Percentiles rank a stretch among this genome's conserved stretches.
These are phyloP conservation scores for Rossbeevera mucosa DNA, from an alignment of 768 basidiomycete genomes.

Conservation along the genomic window DNA sequence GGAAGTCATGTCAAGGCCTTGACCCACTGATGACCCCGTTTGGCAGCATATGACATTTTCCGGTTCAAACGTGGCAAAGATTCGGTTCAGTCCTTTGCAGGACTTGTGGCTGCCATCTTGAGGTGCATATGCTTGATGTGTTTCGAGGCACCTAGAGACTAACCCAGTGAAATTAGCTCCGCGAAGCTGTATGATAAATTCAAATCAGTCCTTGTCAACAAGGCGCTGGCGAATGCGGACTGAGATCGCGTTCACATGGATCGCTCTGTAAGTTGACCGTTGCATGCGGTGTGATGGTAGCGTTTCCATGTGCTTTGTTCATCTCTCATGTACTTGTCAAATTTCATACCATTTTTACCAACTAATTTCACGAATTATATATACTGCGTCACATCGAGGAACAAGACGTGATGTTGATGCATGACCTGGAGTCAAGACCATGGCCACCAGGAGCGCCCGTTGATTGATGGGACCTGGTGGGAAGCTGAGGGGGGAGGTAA, in stretches of 20 bases:
- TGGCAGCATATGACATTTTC: slow-evolving; percentile 76
- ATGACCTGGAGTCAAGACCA: slow-evolving; percentile 2
- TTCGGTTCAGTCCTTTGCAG: slow-evolving; percentile 58
- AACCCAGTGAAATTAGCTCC: slow-evolving; percentile 41
- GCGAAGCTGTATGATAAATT: slow-evolving; percentile 74
- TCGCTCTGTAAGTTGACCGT: background rate
- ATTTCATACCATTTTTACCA: slow-evolving; percentile 4
- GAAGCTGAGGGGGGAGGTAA: slow-evolving; percentile 6
- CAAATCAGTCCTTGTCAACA: slow-evolving; percentile 57
- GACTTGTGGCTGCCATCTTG: slow-evolving; percentile 65
- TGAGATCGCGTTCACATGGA: slow-evolving; percentile 10
- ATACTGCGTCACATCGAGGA: slow-evolving; percentile 8
- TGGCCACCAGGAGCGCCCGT: slow-evolving; percentile 22
- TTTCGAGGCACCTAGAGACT: background rate
- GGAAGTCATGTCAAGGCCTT: slow-evolving; percentile 16
- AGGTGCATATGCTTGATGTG: slow-evolving; percentile 47
- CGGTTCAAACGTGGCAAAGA: slow-evolving; percentile 56
- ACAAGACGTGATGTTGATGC: background rate
- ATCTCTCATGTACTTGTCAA: background rate
- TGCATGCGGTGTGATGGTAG: background rate
- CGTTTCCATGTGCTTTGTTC: background rate
- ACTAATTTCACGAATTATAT: slow-evolving; percentile 3
- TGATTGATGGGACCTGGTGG: background rate
- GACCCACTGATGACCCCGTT: slow-evolving; percentile 6
- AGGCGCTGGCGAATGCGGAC: slow-evolving; percentile 17